Conservation (phyloP, 306 rosid genomes). For the Dryas octopetala region DNA sequence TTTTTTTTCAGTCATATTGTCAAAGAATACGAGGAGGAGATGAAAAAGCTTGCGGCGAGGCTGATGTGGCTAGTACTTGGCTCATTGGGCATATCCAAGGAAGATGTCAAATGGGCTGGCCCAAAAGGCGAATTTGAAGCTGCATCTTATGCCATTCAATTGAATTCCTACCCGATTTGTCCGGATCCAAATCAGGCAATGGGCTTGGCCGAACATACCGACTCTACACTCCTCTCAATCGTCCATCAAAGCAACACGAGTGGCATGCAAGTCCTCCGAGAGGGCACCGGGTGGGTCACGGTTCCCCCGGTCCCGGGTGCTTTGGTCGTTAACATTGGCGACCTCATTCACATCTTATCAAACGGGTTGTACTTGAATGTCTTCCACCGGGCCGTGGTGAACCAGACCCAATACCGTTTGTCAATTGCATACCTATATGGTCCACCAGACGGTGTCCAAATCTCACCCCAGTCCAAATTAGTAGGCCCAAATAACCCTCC, state of each 20-base stretch:
- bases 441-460: slow-evolving; percentile 52
- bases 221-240: slow-evolving; percentile 73
- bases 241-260: slow-evolving; percentile 70
- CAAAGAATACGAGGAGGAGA: slow-evolving; percentile 51
- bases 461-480: slow-evolving; percentile 58
- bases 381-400: slow-evolving; percentile 75
- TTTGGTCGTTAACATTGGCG: slow-evolving; percentile 61
- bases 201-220: slow-evolving; percentile 91
- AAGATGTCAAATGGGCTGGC: slow-evolving; percentile 67
- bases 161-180: slow-evolving; percentile 80
- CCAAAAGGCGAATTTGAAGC: slow-evolving; percentile 45
- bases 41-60: slow-evolving; percentile 66
- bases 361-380: slow-evolving; percentile 70
- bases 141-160: slow-evolving; percentile 52
- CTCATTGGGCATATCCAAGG: slow-evolving; percentile 58
- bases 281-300: slow-evolving; percentile 68
- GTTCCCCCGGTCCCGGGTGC: slow-evolving; percentile 47
- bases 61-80: slow-evolving; percentile 70
- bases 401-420: slow-evolving; percentile 54
- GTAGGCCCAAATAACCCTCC: slow-evolving; percentile 67
- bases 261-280: slow-evolving; percentile 64
- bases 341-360: slow-evolving; percentile 70
- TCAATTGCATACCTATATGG: slow-evolving; percentile 75
- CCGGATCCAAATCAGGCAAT: slow-evolving; percentile 95
- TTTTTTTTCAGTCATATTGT: slow-evolving; percentile 45